Conservation (phyloP, 345 rosid genomes). For the Aethionema arabicum region DNA sequence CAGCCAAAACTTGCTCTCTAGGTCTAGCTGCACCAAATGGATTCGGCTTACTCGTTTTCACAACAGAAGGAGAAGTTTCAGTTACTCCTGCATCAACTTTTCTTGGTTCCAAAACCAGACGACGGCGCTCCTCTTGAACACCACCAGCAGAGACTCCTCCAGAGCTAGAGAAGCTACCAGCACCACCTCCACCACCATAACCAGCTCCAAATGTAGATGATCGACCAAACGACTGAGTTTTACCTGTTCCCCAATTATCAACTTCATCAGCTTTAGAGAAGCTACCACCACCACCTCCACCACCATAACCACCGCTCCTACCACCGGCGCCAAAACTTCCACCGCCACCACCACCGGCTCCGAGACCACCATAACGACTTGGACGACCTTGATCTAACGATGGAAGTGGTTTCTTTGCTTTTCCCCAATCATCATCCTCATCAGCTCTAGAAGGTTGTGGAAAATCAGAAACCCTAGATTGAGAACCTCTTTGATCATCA, state of each 20-base stretch:
- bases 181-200: slow-evolving; percentile 37
- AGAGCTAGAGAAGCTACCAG: slow-evolving; percentile 32
- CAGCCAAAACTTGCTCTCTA: slow-evolving; percentile 87
- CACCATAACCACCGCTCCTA: slow-evolving; percentile 2
- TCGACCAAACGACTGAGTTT: slow-evolving; percentile 48
- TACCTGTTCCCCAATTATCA: slow-evolving; percentile 73
- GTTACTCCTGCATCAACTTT: slow-evolving; percentile 45
- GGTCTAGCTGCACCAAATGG: slow-evolving; percentile 97
- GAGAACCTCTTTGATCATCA: slow-evolving; percentile 67
- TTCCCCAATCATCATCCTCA: slow-evolving; percentile 88
- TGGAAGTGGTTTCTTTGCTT: slow-evolving; percentile 55
- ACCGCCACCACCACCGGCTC: slow-evolving; percentile 45
- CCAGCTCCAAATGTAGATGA: slow-evolving; percentile 68
- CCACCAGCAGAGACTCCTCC: slow-evolving; percentile 54
- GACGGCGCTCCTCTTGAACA: slow-evolving; percentile 59
- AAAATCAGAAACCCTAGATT: slow-evolving; percentile 77
- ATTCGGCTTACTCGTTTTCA: slow-evolving; percentile 60
- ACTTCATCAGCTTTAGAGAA: slow-evolving; percentile 80
- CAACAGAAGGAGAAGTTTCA: slow-evolving; percentile 36
- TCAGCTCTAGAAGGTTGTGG: slow-evolving; percentile 91
- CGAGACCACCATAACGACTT: slow-evolving; percentile 57
- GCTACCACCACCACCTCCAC: slow-evolving; percentile 41
- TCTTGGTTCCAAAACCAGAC: slow-evolving; percentile 63
- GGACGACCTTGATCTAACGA: slow-evolving; percentile 57
- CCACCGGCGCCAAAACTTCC: slow-evolving; percentile 38